A percentile compares a stretch with the other conserved stretches of the same genome.
phyloP scores from a whole-genome alignment of 139 green algal species.

The Auxenochlorella pyrenoidosa region DNA sequence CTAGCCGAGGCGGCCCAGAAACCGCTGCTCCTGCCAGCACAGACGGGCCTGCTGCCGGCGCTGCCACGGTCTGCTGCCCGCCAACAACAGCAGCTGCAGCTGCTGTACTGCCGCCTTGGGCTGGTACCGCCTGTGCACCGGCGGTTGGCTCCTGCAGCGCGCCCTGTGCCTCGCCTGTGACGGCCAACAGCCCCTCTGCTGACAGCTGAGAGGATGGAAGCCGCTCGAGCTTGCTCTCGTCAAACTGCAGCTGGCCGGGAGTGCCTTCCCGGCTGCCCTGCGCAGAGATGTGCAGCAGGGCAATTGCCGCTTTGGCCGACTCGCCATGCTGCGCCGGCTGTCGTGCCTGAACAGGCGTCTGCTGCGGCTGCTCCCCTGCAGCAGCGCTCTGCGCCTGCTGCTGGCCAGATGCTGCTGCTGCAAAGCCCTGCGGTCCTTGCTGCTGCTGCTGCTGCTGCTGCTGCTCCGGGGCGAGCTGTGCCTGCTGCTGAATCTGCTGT shows the following conservation, averaged over 20 bases:
- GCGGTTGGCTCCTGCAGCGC: no score
- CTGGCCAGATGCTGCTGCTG: background rate
- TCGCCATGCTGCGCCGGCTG: background rate
- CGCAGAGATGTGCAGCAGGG: constrained; percentile 20
- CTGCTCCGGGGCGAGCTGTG: background rate
- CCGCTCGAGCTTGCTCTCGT: background rate
- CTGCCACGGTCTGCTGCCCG: background rate
- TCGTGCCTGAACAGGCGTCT: background rate
- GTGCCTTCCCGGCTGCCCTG: background rate
- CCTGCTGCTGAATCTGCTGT: background rate
- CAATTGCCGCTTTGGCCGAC: constrained; percentile 13
- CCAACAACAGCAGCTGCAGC: no score
- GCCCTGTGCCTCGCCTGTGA: background rate
- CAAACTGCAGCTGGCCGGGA: background rate
- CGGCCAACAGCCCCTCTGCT: background rate
- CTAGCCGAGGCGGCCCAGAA: background rate
- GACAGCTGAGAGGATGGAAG: constrained; percentile 3
- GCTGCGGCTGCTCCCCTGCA: background rate
- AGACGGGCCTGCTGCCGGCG: background rate
- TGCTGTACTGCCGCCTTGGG: background rate
- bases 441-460: background rate
- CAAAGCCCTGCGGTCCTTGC: background rate
- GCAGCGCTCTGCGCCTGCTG: background rate
- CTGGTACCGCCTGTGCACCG: no score
- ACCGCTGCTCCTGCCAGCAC: background rate